A percentile compares a stretch with the other conserved stretches of the same genome.
Evolutionary conservation across 1,139 yeast genomes (phyloP).

Genomic region (Lodderomyces pseudojiufengensis): DNA sequence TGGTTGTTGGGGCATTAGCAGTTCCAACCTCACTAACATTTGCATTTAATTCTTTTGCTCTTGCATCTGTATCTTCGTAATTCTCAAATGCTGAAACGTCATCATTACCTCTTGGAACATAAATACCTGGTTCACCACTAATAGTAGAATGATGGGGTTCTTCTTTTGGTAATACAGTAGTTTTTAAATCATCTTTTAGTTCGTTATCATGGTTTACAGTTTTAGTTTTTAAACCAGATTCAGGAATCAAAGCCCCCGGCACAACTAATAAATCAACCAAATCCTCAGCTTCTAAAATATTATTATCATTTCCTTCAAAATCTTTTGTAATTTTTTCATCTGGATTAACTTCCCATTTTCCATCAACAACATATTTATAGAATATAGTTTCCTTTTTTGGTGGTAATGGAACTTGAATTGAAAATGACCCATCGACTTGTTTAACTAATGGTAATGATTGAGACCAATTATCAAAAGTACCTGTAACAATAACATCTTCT

Average conservation of each 20-base stretch:
- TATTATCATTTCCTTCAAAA: constrained; percentile 59
- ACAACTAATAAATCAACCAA: constrained; percentile 26
- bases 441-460: constrained; percentile 56
- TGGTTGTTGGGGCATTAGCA: constrained; percentile 6
- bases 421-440: constrained; percentile 57
- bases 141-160: constrained; percentile 41
- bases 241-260: constrained; percentile 49
- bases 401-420: constrained; percentile 53
- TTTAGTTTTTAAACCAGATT: constrained; percentile 38
- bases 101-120: constrained; percentile 37
- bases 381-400: constrained; percentile 38
- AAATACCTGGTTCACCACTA: constrained; percentile 58
- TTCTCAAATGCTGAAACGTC: constrained; percentile 37
- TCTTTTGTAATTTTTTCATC: constrained; percentile 44
- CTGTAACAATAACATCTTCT: constrained; percentile 67
- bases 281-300: constrained; percentile 46
- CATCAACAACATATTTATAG: constrained; percentile 76
- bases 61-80: constrained; percentile 41
- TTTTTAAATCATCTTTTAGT: constrained; percentile 21
- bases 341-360: constrained; percentile 56
- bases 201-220: constrained; percentile 10
- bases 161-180: constrained; percentile 55
- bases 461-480: constrained; percentile 75
- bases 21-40: constrained; percentile 10
- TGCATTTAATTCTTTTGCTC: constrained; percentile 47